Evolutionary conservation across 2,329 filamentous ascomycete genomes (phyloP).

Genomic region (Parastagonospora nodorum): DNA sequence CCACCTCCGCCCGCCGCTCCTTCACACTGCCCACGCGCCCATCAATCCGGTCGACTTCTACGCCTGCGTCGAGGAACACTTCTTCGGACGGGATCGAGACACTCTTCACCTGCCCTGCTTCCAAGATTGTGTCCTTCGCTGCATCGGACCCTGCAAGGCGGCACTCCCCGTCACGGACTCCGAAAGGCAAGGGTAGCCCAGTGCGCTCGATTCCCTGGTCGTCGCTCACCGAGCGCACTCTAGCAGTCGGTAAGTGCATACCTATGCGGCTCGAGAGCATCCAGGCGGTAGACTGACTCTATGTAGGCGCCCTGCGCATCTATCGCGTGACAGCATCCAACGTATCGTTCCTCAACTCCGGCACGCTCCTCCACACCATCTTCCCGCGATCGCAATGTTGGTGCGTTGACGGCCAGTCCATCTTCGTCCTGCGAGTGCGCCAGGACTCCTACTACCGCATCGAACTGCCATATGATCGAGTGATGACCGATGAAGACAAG

Average conservation of each 20-base stretch:
- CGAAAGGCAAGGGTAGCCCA: constrained; percentile 49
- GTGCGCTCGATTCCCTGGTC: constrained; percentile 73
- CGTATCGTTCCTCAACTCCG: constrained; percentile 86
- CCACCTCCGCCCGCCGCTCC: constrained; percentile 47
- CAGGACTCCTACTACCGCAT: constrained; percentile 89
- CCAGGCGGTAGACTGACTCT: constrained; percentile 8
- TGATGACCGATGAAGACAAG: constrained; percentile 68
- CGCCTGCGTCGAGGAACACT: constrained; percentile 44
- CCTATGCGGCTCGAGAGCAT: not conserved
- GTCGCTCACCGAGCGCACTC: constrained; percentile 77
- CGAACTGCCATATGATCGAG: constrained; percentile 74
- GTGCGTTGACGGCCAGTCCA: constrained; percentile 84
- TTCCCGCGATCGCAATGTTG: constrained; percentile 90
- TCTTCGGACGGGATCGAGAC: constrained; percentile 64
- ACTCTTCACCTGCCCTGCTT: constrained; percentile 73
- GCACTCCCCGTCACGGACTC: constrained; percentile 40
- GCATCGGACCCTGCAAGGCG: constrained; percentile 40
- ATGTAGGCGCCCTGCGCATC: constrained; percentile 73
- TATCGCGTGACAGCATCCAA: constrained; percentile 81
- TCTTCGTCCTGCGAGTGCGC: constrained; percentile 85
- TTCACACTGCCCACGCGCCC: constrained; percentile 55
- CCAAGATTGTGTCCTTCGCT: constrained; percentile 72
- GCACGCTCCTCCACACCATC: constrained; percentile 81
- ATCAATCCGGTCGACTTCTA: constrained; percentile 33
- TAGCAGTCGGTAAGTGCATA: constrained; percentile 70